A percentile compares a stretch with the other conserved stretches of the same genome.
phyloP scores from a whole-genome alignment of 345 rosid species.

The Mangifera indica region DNA sequence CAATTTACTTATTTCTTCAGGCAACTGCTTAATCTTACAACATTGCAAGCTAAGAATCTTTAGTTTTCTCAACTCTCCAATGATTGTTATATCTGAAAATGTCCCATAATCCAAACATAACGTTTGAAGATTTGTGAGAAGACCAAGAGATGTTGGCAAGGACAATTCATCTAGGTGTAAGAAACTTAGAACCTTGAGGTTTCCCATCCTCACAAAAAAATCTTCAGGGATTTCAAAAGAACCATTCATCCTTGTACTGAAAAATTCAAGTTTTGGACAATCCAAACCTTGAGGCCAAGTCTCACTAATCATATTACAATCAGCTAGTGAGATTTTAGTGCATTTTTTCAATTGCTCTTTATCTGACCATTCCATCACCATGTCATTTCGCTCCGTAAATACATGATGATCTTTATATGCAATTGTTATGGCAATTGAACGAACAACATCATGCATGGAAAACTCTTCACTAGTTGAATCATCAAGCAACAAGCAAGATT shows the following conservation, averaged over 20 bases:
- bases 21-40: conserved; percentile 13
- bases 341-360: background rate
- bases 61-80: background rate
- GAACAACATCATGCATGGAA: conserved; percentile 20
- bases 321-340: fast-evolving
- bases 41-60: background rate
- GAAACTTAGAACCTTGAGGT: conserved; percentile 8
- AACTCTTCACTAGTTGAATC: background rate
- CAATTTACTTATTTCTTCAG: conserved; percentile 20
- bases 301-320: background rate
- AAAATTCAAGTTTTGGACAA: background rate
- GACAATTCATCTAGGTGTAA: fast-evolving
- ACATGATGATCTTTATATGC: background rate
- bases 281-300: background rate
- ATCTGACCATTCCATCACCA: background rate
- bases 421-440: conserved; percentile 13
- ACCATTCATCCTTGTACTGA: fast-evolving
- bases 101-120: background rate
- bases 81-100: background rate
- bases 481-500: conserved; percentile 6
- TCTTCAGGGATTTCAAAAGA: background rate
- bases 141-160: background rate
- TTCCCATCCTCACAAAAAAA: background rate
- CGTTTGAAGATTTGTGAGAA: background rate
- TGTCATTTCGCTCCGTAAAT: background rate